Base-by-base conservation (phyloP, 2,329 filamentous ascomycete genomes). In the Ophiocordyceps sinensis region DNA sequence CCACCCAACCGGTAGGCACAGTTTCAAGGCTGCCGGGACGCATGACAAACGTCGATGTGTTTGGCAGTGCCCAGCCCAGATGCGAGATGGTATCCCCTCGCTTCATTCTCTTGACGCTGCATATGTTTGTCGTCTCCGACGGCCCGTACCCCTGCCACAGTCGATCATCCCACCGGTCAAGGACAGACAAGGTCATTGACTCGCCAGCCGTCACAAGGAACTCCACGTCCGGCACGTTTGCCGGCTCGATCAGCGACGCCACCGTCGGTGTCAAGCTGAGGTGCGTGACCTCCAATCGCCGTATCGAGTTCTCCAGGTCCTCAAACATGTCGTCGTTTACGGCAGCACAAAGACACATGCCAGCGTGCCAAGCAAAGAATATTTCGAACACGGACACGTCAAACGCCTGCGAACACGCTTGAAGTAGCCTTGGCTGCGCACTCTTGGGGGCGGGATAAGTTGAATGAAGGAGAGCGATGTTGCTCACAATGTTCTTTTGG, bases 351-450 rank as follows among this genome's bases (percentile, higher is more conserved):
- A 94, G 66, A 45, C 80, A 82, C 66, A 89, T 85, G 4, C 85
- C 85, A 29, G 71, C 70, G 37, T 74, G 73, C 82, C 86, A 93
- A 0, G 85, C 68, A 51, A 85, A 93, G 56, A 94, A 89, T 13
- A 93, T 88, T 52, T 94, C 87, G 54, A 93, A 93, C 0, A 93
- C 82, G 0, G 85, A 93, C 2, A 93, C 79, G 53, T 93, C 85
- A 53, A 93, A 94, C 0, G 81, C 82, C 53, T 87, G 83, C 0
- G 85, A 89, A 53, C 83, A 93, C 2, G 83, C 77, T 58, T 94
- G 87, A 0, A 94, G 65, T 28, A 94, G 65, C n/a, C 77, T 72
- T 1, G 77, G 73, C 1, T 59, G 50, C 1, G 50, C 50, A 0
- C 31, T 34, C 7, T 44, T 26, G 1, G 61, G 53, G 0, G 64